Conservation (phyloP, 2,329 filamentous ascomycete species). For the Neonectria hederae region DNA sequence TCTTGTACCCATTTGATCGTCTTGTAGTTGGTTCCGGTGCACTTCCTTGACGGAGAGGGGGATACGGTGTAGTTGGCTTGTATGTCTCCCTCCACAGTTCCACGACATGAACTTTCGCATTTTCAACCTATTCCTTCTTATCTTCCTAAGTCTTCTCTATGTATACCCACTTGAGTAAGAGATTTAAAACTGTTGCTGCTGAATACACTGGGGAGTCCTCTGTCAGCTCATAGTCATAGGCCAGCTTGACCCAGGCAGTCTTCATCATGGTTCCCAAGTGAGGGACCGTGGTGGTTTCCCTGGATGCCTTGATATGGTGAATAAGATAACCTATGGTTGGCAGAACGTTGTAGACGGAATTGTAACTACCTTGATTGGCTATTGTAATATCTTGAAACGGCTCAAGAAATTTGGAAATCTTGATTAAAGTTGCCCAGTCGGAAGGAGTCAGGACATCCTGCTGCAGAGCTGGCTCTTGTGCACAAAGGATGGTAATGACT, state of each 20-base stretch:
- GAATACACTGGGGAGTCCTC: neutral
- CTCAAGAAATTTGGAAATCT: neutral
- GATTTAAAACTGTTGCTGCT: neutral
- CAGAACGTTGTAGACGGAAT: neutral
- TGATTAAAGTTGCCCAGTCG: neutral
- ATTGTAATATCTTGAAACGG: neutral
- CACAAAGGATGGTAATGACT: neutral
- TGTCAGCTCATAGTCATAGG: neutral
- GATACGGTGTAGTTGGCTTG: neutral
- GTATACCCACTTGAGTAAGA: neutral
- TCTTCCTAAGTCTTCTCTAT: neutral
- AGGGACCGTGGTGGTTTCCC: neutral
- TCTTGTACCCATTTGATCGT: neutral
- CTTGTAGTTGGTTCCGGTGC: neutral
- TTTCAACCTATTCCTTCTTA: neutral
- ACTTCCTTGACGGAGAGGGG: neutral
- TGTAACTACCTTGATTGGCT: neutral
- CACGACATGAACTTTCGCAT: neutral
- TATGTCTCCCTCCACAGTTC: neutral
- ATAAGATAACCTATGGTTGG: neutral
- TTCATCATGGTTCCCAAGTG: neutral
- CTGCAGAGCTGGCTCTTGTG: constrained; percentile 1
- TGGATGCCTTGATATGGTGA: neutral
- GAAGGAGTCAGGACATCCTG: neutral
- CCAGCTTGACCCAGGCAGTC: constrained; percentile 1